Evolutionary conservation across 768 basidiomycete genomes (phyloP).

Genomic region (Omphalotus guepiniiformis): DNA sequence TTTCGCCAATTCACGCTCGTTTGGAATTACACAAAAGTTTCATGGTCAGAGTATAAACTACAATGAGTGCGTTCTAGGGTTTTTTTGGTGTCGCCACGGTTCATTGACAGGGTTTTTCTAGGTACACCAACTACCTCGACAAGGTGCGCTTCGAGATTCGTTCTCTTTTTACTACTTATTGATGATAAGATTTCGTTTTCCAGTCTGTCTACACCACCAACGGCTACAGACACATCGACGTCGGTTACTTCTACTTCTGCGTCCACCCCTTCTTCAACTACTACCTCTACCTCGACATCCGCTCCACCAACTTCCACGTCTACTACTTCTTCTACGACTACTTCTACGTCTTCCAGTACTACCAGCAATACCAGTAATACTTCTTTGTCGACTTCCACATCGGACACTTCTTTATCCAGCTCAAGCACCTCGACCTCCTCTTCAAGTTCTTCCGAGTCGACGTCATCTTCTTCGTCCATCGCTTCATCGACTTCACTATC

Average conservation of each 20-base stretch:
- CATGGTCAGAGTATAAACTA: no score
- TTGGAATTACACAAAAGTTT: no score
- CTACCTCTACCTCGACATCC: neutral
- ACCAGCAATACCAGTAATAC: neutral
- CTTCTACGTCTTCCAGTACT: neutral
- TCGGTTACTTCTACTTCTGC: neutral
- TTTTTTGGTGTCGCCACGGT: no score
- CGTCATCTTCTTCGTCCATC: neutral
- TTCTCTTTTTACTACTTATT: no score
- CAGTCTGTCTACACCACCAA: neutral
- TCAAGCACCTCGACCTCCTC: neutral
- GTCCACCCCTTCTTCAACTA: neutral
- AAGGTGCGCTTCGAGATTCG: no score
- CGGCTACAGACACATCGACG: neutral
- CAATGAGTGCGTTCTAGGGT: no score
- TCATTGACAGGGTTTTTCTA: no score
- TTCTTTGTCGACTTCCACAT: slow-evolving; percentile 1
- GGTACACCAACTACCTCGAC: no score
- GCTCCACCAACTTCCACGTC: neutral
- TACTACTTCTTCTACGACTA: neutral
- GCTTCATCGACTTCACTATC: neutral
- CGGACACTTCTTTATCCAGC: neutral
- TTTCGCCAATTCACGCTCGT: no score
- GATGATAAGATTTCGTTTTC: no score
- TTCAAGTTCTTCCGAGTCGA: neutral